Evolutionary conservation across 495 filamentous ascomycete species (phyloP).

Genomic region (Aspergillus egyptiacus): DNA sequence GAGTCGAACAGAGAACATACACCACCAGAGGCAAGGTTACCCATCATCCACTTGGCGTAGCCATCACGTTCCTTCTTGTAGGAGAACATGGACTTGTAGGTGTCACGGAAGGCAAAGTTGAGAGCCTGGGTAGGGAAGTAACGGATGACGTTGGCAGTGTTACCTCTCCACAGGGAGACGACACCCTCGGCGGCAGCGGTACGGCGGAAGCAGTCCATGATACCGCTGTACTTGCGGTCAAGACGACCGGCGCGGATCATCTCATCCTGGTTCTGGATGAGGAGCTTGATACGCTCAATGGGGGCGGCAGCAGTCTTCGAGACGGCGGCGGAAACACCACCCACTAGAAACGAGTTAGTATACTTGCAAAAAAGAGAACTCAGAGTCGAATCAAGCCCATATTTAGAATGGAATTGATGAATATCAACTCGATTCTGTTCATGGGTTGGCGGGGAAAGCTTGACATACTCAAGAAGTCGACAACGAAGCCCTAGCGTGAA

Average conservation of each 20-base stretch:
- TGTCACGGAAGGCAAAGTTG: slow-evolving; percentile 99
- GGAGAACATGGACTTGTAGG: slow-evolving; percentile 99
- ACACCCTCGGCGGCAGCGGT: slow-evolving; percentile 74
- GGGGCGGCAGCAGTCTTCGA: slow-evolving; percentile 99
- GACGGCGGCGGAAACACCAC: slow-evolving; percentile 99
- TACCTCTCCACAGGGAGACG: slow-evolving; percentile 94
- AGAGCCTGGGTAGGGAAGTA: slow-evolving; percentile 99
- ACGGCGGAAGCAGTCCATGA: slow-evolving; percentile 88
- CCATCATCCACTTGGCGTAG: slow-evolving; percentile 98
- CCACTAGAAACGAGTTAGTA: slow-evolving; percentile 60
- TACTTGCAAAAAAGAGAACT: not conserved
- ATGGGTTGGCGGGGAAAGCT: slow-evolving; percentile 6
- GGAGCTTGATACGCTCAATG: slow-evolving; percentile 99
- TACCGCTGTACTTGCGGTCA: slow-evolving; percentile 92
- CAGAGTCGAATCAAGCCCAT: not conserved
- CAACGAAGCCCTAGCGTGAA: slow-evolving; percentile 56
- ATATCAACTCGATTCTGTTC: slow-evolving; percentile 5
- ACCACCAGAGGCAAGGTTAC: slow-evolving; percentile 99
- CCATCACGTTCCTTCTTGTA: slow-evolving; percentile 99
- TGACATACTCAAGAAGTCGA: slow-evolving; percentile 96
- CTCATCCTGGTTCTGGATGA: slow-evolving; percentile 99
- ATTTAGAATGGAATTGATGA: slow-evolving; percentile 5
- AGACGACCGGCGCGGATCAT: slow-evolving; percentile 99
- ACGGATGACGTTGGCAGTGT: slow-evolving; percentile 99
- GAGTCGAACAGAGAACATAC: slow-evolving; percentile 51